phyloP scores from a whole-genome alignment of 2,329 filamentous ascomycete genomes.

The Pseudocercospora macadamiae region DNA sequence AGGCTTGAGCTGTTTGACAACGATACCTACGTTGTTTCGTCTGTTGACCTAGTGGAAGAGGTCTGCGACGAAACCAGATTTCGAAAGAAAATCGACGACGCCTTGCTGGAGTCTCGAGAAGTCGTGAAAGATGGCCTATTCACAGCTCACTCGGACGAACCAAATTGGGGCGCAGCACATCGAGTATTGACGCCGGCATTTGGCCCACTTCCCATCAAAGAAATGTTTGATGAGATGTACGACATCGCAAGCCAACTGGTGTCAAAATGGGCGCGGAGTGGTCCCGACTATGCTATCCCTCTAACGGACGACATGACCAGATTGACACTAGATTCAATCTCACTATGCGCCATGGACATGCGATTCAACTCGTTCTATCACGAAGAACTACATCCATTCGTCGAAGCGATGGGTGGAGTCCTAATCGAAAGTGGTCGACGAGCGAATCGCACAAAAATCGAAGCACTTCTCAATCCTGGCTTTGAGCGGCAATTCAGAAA shows the following conservation, averaged over 20 bases:
- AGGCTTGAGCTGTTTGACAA: constrained; percentile 18
- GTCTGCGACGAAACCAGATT: constrained; percentile 53
- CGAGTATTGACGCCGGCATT: constrained; percentile 62
- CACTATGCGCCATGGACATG: constrained; percentile 57
- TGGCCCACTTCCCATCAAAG: constrained; percentile 67
- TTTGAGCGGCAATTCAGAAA: constrained; percentile 54
- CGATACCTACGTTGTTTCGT: constrained; percentile 12
- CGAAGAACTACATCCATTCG: constrained; percentile 63
- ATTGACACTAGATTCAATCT: constrained; percentile 72
- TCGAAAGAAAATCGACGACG: constrained; percentile 57
- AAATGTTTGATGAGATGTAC: constrained; percentile 59
- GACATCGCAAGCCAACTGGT: constrained; percentile 39
- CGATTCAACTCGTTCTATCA: constrained; percentile 72
- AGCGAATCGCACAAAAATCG: constrained; percentile 47
- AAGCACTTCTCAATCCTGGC: constrained; percentile 11
- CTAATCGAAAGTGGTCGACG: constrained; percentile 49
- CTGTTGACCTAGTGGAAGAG: constrained; percentile 40
- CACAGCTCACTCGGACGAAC: constrained; percentile 43
- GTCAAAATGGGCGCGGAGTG: constrained; percentile 47
- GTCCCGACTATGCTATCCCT: constrained; percentile 59
- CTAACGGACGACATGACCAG: constrained; percentile 71
- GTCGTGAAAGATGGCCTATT: constrained; percentile 52
- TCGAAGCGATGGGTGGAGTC: constrained; percentile 66
- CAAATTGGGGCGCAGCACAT: constrained; percentile 46
- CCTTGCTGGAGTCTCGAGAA: constrained; percentile 60